Evolutionary conservation across 768 basidiomycete species (phyloP).

Genomic region (Thelephora aurantiotincta): DNA sequence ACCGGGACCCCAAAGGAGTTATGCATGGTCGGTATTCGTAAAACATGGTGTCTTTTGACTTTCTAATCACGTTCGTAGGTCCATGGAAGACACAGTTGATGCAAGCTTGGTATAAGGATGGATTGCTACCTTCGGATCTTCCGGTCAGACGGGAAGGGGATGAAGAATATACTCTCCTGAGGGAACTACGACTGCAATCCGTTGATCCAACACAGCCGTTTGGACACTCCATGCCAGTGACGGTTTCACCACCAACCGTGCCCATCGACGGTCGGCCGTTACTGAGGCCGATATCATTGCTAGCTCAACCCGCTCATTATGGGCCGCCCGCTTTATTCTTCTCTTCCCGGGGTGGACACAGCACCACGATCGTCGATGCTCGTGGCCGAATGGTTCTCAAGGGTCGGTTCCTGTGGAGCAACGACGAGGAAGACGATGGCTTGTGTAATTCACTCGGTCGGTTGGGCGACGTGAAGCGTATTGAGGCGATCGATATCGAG

Average conservation of each 20-base stretch:
- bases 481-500: constrained; percentile 71
- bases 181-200: constrained; percentile 63
- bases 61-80: constrained; percentile 26
- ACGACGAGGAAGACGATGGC: constrained; percentile 40
- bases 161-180: constrained; percentile 47
- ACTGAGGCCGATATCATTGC: constrained; percentile 58
- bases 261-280: constrained; percentile 38
- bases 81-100: constrained; percentile 82
- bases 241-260: constrained; percentile 14
- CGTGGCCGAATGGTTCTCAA: constrained; percentile 76
- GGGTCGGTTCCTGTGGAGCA: constrained; percentile 67
- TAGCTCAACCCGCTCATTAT: constrained; percentile 69
- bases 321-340: constrained; percentile 81
- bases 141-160: constrained; percentile 73
- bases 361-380: constrained; percentile 78
- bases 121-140: constrained; percentile 66
- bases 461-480: constrained; percentile 71
- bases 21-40: constrained; percentile 47
- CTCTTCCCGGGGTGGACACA: constrained; percentile 82
- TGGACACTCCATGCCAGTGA: constrained; percentile 29
- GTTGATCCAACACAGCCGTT: constrained; percentile 78
- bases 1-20: constrained; percentile 69
- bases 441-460: constrained; percentile 20
- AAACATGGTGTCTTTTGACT: constrained; percentile 1
- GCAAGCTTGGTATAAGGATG: constrained; percentile 85